Conservation (phyloP, 495 filamentous ascomycete species). For the Amorphotheca resinae region DNA sequence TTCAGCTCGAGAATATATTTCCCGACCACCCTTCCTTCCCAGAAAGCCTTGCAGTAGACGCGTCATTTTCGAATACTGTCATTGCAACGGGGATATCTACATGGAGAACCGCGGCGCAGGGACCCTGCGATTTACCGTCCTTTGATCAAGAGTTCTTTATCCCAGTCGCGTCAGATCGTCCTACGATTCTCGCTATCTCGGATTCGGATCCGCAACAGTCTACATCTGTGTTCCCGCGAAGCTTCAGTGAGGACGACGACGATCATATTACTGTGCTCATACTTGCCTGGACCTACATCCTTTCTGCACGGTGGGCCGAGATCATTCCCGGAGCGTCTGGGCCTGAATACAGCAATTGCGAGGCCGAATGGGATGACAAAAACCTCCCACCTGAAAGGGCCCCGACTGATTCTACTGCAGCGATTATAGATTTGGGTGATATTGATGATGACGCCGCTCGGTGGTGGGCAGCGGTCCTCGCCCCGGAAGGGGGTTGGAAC, state of each 20-base stretch:
- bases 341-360: constrained; percentile 10
- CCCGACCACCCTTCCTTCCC: constrained; percentile 16
- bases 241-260: constrained; percentile 8
- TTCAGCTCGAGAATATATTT: constrained; percentile 11
- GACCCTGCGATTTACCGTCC: constrained; percentile 12
- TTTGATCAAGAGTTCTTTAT: constrained; percentile 16
- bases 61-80: constrained; percentile 16
- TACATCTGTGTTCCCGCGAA: constrained; percentile 4
- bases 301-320: constrained; percentile 17
- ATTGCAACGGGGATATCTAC: constrained; percentile 14
- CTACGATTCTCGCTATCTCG: constrained; percentile 1
- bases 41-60: constrained; percentile 10
- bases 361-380: constrained; percentile 11
- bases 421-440: constrained; percentile 19
- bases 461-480: constrained; percentile 26
- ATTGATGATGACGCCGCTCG: constrained; percentile 21
- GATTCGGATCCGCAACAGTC: constrained; percentile 9
- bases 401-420: constrained; percentile 2
- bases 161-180: constrained; percentile 14
- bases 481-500: constrained; percentile 22
- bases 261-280: constrained; percentile 14
- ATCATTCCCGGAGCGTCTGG: constrained; percentile 15
- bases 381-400: not conserved
- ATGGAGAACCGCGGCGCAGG: constrained; percentile 12
- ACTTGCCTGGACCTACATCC: constrained; percentile 16